Conservation (phyloP, 768 basidiomycete genomes). For the Kwoniella europaea region DNA sequence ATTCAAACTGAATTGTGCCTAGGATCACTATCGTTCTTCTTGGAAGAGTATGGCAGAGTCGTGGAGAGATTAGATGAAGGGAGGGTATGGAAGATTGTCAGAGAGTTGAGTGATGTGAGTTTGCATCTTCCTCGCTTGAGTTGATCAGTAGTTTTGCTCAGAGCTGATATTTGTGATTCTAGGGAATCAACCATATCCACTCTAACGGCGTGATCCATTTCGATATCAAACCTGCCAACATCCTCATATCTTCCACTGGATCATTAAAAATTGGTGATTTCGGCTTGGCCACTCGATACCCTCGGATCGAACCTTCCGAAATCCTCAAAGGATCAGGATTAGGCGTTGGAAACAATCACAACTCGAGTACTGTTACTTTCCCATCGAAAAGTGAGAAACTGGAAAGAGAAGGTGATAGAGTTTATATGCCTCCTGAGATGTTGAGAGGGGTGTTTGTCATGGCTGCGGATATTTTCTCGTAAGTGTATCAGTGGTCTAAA, state of each 20-base stretch:
- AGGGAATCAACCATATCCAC: slow-evolving; percentile 93
- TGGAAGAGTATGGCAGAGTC: slow-evolving; percentile 82
- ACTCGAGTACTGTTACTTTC: neutral
- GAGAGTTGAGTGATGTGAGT: slow-evolving; percentile 85
- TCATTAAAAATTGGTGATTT: slow-evolving; percentile 98
- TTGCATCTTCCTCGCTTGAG: neutral
- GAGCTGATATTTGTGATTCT: slow-evolving; percentile 7
- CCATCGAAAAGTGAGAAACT: slow-evolving; percentile 56
- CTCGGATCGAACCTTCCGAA: slow-evolving; percentile 63
- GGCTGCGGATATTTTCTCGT: slow-evolving; percentile 97
- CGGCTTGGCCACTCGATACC: slow-evolving; percentile 94
- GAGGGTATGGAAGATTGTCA: slow-evolving; percentile 94
- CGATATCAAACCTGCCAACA: slow-evolving; percentile 96
- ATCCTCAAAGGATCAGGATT: slow-evolving; percentile 55
- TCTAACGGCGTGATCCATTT: slow-evolving; percentile 87
- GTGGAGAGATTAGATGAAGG: slow-evolving; percentile 86
- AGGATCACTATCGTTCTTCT: slow-evolving; percentile 87
- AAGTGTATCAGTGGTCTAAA: slow-evolving; percentile 53
- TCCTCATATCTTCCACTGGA: slow-evolving; percentile 85
- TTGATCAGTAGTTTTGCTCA: neutral
- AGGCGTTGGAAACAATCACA: slow-evolving; percentile 33
- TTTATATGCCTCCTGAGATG: slow-evolving; percentile 96
- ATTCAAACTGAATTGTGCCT: slow-evolving; percentile 96
- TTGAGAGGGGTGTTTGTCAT: slow-evolving; percentile 88
- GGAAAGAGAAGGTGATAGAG: slow-evolving; percentile 95